Evolutionary conservation across 2,329 filamentous ascomycete species (phyloP).

Genomic region (Ophiobolus disseminans): DNA sequence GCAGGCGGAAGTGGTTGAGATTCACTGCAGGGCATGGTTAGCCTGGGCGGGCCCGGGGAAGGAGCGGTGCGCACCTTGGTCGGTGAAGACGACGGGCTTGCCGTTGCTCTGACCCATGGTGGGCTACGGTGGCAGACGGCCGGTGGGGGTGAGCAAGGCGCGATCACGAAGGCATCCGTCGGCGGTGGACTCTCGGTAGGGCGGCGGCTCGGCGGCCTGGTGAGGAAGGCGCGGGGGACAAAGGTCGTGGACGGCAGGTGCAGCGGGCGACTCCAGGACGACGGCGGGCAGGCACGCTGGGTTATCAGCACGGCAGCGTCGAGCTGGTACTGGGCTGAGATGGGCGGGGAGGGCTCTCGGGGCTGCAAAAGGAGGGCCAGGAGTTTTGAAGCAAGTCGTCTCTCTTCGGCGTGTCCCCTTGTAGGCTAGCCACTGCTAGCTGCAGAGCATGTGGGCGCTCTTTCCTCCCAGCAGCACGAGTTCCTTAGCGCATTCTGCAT

Average conservation of each 20-base stretch:
- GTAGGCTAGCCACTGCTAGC: no score
- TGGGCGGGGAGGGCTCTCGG: slow-evolving; percentile 5
- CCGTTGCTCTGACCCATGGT: slow-evolving; percentile 93
- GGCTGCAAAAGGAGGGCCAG: slow-evolving; percentile 32
- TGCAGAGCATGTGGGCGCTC: slow-evolving; percentile 2
- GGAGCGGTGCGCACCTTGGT: slow-evolving; percentile 83
- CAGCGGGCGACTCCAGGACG: background rate
- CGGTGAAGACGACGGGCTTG: slow-evolving; percentile 89
- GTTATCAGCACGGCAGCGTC: slow-evolving; percentile 6
- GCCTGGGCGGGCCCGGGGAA: background rate
- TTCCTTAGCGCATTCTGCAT: background rate
- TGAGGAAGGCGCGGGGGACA: slow-evolving; percentile 6
- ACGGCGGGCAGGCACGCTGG: slow-evolving; percentile 4
- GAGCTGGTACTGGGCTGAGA: background rate
- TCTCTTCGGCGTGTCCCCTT: slow-evolving; percentile 30
- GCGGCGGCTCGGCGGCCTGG: slow-evolving; percentile 11
- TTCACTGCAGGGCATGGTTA: slow-evolving; percentile 69
- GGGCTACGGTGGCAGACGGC: slow-evolving; percentile 34
- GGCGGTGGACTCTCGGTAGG: slow-evolving; percentile 6
- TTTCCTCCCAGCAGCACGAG: slow-evolving; percentile 7
- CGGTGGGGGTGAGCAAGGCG: slow-evolving; percentile 15
- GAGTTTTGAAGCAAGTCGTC: slow-evolving; percentile 31
- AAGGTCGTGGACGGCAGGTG: slow-evolving; percentile 13
- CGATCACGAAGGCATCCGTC: slow-evolving; percentile 36
- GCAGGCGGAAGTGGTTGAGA: slow-evolving; percentile 93